Evolutionary conservation across 176 grass and related monocot species (phyloP).

Genomic region (Elymus sibiricus): DNA sequence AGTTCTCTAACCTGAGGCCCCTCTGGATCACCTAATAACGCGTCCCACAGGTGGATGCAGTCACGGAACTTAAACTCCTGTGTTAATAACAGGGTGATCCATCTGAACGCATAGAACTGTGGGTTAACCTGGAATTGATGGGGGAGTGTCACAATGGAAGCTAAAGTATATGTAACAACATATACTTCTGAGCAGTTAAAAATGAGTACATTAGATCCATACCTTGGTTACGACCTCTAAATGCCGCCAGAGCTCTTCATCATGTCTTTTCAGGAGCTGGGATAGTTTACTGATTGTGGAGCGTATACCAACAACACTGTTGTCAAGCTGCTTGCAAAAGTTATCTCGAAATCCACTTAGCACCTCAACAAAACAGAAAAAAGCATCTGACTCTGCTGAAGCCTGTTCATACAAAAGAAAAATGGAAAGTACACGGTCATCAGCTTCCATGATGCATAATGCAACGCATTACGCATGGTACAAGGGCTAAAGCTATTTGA

Average conservation of each 20-base stretch:
- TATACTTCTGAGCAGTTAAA: neutral
- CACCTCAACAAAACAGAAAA: slow-evolving; percentile 94
- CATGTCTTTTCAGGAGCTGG: slow-evolving; percentile 87
- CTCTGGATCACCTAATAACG: slow-evolving; percentile 76
- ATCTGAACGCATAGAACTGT: slow-evolving; percentile 98
- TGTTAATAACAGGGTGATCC: slow-evolving; percentile 91
- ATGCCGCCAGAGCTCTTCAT: slow-evolving; percentile 99
- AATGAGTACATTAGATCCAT: slow-evolving; percentile 21
- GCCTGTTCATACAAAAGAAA: slow-evolving; percentile 37
- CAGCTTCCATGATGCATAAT: neutral
- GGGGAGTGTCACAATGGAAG: neutral
- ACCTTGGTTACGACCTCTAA: slow-evolving; percentile 93
- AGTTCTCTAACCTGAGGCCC: slow-evolving; percentile 58
- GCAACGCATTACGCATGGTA: neutral
- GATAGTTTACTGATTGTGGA: slow-evolving; percentile 81
- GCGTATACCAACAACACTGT: slow-evolving; percentile 87
- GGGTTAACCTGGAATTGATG: slow-evolving; percentile 70
- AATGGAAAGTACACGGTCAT: neutral
- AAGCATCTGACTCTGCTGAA: slow-evolving; percentile 70
- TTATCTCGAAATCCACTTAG: slow-evolving; percentile 92
- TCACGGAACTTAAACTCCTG: slow-evolving; percentile 89
- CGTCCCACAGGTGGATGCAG: slow-evolving; percentile 84
- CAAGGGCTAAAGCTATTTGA: neutral
- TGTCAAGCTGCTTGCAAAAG: slow-evolving; percentile 98
- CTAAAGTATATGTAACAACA: neutral